Base-by-base conservation (phyloP, 805 yeast species). In the Metschnikowia kunwiensis region DNA sequence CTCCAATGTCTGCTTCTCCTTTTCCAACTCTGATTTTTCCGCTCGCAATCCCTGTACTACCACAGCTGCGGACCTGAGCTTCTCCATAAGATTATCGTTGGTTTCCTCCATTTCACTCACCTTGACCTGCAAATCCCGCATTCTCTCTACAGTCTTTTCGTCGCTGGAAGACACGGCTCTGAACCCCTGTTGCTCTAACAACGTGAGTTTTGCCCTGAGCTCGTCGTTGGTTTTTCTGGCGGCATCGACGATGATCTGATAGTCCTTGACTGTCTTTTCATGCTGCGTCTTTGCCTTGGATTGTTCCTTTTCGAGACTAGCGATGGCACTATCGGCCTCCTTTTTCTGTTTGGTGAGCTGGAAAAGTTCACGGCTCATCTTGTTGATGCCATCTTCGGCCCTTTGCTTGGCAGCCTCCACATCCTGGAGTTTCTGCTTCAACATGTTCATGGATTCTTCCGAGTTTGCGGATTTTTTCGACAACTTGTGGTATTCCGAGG, bases 301-400 rank as follows among this genome's bases (percentile, higher is more conserved):
- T 3, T 68, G 42, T 20, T 73, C 73, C 27, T 66, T 73, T 38
- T 77, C 74, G 28, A 71, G 42, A 4, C 47, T 50, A 25, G 66
- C 69, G 11, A 75, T 57, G 7, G 59, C 57, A 17, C 65, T 63
- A 29, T 73, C 78, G 5, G 72, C 50, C 0, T 73, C 72, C 2
- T 74, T 77, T 40, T 80, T 80, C 22, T 77, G 78, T 37, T 75
- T 77, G 0, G 78, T 72, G 27, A 87, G 63, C 31, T 74, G 74
- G 57, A 86, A 75, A 20, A 89, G 63, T 46, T 89, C 97, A 25
- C 91, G 68, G 36, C 82, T 83, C 95, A 89, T 85, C 49, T 87
- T 88, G 54, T 88, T 88, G 34, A 89, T 81, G 4, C 95, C 97
- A 41, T 78, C 81, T 51, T 89, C 96, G 1, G 91, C 84, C 45